Base-by-base conservation (phyloP, 2,329 filamentous ascomycete genomes). In the Gnomoniopsis smithogilvyi region DNA sequence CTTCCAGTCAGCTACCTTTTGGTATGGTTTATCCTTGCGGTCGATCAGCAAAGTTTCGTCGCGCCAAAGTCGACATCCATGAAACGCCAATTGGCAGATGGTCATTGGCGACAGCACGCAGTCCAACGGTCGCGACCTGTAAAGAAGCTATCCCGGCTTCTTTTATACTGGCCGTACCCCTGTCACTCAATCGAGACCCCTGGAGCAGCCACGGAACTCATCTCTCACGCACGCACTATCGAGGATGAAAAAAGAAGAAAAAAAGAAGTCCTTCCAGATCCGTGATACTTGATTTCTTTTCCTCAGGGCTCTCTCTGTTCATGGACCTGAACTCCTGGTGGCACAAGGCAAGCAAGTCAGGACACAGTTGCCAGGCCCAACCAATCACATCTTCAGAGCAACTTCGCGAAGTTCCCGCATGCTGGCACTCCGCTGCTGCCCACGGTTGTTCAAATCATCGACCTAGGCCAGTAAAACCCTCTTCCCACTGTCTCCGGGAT, bases 161-260 rank as follows among this genome's bases (percentile, higher is more conserved):
- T 22, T 3, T 19, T 34, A 33, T 56, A 21, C 22, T 50, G 46
- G 54, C 24, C 33, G 45, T 12, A 36, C 45, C 43, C 52, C 33
- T 38, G 53, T 52, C 41, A 21, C 41, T 56, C 43, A 33, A 43
- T 48, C 41, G 21, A 52, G 48, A 60, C 53, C 58, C 48, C 58
- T 47, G 22, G 33, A 26, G 15, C 48, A 14, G 33, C 41, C 41
- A 26, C 22, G 14, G 2, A 10, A 12, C 36, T 24, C 49, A 11
- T 43, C 50, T 24, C 26, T 30, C 26, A 4, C 26, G 26, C 33
- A 30, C 22, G 3, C 34, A 4, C 12, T 11, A 33, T 15, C 4
- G 33, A 11, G 19, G 33, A 22, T 14, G 6, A n/a, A 15, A 3
- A 21, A 17, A 19, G 26, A 10, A 30, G 22, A 34, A 11, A 10